Evolutionary conservation across 1,284 basidiomycete genomes (phyloP).

Genomic region (Tylopilus sp.): DNA sequence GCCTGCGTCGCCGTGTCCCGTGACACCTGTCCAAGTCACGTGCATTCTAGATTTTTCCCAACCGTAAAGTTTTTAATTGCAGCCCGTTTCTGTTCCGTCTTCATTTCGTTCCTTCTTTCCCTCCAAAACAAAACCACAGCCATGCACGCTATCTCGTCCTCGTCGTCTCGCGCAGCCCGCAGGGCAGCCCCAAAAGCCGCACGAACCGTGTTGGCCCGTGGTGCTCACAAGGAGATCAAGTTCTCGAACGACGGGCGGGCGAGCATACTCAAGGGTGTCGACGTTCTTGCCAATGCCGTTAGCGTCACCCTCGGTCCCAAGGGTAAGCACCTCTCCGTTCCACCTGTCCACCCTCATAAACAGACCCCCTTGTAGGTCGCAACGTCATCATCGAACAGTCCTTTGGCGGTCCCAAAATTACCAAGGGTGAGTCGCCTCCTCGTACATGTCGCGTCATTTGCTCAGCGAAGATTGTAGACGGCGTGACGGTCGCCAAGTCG

Average conservation of each 20-base stretch:
- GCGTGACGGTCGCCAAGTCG: slow-evolving; percentile 97
- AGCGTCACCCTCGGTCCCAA: slow-evolving; percentile 96
- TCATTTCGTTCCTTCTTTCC: not conserved
- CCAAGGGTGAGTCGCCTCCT: slow-evolving; percentile 64
- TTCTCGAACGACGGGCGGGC: slow-evolving; percentile 96
- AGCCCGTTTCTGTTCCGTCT: slow-evolving; percentile 4
- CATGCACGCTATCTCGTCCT: slow-evolving; percentile 31
- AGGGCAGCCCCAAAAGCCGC: slow-evolving; percentile 48
- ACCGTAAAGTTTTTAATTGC: slow-evolving; percentile 16
- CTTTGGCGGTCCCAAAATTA: slow-evolving; percentile 97
- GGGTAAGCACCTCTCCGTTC: slow-evolving; percentile 46
- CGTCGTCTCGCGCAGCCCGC: slow-evolving; percentile 45
- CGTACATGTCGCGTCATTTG: not conserved
- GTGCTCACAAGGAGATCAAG: slow-evolving; percentile 93
- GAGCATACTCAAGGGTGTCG: slow-evolving; percentile 92
- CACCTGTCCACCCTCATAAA: not conserved
- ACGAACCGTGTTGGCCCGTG: slow-evolving; percentile 49
- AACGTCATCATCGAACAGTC: slow-evolving; percentile 99
- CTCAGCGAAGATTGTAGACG: slow-evolving; percentile 62
- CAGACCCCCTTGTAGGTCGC: slow-evolving; percentile 56
- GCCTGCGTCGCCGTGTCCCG: not conserved
- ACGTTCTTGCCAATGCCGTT: slow-evolving; percentile 94
- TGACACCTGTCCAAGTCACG: not conserved
- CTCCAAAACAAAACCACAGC: not conserved
- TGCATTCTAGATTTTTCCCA: slow-evolving; percentile 23